These are phyloP conservation scores for Passiflora organensis DNA, from an alignment of 345 rosid genomes.

Conservation along the genomic window DNA sequence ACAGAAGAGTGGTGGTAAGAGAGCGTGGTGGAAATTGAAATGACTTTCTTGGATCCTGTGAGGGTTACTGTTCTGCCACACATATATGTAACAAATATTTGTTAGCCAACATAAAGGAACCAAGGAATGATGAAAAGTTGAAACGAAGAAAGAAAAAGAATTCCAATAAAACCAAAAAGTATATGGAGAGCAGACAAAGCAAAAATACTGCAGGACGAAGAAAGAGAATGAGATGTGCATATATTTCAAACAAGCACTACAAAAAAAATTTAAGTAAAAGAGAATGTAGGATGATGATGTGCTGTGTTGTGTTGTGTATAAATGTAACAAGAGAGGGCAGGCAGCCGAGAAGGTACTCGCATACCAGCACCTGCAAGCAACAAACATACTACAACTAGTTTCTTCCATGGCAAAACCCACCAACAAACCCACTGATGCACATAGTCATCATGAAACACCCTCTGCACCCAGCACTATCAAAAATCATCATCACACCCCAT, in stretches of 20 bases:
- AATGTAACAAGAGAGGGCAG: too few species aligned
- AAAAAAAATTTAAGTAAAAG: too few species aligned
- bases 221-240: neutral
- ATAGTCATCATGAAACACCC: conserved; percentile 52
- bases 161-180: conserved; percentile 26
- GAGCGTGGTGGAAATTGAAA: conserved; percentile 33
- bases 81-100: conserved; percentile 13
- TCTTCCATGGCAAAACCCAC: conserved; percentile 13
- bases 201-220: conserved; percentile 7
- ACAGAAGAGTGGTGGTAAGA: too few species aligned
- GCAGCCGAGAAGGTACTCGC: too few species aligned
- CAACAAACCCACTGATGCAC: conserved; percentile 26
- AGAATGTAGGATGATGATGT: too few species aligned
- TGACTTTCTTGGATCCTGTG: conserved; percentile 76
- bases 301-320: too few species aligned
- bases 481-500: conserved; percentile 39
- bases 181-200: conserved; percentile 21
- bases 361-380: too few species aligned
- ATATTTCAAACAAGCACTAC: too few species aligned
- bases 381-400: neutral
- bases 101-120: conserved; percentile 35
- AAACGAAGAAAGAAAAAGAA: conserved; percentile 31
- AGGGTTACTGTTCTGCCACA: conserved; percentile 25
- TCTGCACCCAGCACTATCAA: conserved; percentile 48
- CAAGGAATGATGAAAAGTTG: conserved; percentile 53